Percentiles rank a stretch among this genome's conserved stretches.
Evolutionary conservation across 2,329 filamentous ascomycete genomes (phyloP).

Genomic region (Trichoderma sp.): DNA sequence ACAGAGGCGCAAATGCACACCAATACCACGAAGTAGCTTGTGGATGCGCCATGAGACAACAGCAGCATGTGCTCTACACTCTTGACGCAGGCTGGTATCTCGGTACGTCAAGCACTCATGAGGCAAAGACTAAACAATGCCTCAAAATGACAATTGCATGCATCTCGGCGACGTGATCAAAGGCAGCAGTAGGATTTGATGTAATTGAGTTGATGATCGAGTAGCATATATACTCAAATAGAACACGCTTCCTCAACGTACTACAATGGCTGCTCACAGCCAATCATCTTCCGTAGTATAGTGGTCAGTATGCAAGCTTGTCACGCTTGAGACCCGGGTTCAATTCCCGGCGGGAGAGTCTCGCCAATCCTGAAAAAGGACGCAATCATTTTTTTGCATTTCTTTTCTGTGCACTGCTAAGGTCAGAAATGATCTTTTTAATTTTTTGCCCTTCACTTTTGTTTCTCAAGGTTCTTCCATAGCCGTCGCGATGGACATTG

Average conservation of each 20-base stretch:
- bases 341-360: conserved; percentile 34
- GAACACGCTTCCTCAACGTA: neutral
- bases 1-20: too few species aligned
- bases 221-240: neutral
- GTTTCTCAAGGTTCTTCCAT: neutral
- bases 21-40: too few species aligned
- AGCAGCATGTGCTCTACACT: neutral
- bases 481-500: too few species aligned
- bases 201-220: too few species aligned
- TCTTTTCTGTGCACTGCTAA: neutral
- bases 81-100: neutral
- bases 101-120: too few species aligned
- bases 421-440: neutral
- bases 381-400: neutral
- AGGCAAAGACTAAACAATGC: too few species aligned
- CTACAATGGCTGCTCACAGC: conserved; percentile 28
- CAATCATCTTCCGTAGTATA: conserved; percentile 33
- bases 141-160: too few species aligned
- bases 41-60: too few species aligned
- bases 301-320: conserved; percentile 35
- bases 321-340: conserved; percentile 34
- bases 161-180: too few species aligned
- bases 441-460: neutral
- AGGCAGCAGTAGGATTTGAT: too few species aligned
- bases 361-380: conserved; percentile 22